Percentiles rank a stretch among this genome's conserved stretches.
phyloP scores from a whole-genome alignment of 805 yeast species.

The Candida adriatica region DNA sequence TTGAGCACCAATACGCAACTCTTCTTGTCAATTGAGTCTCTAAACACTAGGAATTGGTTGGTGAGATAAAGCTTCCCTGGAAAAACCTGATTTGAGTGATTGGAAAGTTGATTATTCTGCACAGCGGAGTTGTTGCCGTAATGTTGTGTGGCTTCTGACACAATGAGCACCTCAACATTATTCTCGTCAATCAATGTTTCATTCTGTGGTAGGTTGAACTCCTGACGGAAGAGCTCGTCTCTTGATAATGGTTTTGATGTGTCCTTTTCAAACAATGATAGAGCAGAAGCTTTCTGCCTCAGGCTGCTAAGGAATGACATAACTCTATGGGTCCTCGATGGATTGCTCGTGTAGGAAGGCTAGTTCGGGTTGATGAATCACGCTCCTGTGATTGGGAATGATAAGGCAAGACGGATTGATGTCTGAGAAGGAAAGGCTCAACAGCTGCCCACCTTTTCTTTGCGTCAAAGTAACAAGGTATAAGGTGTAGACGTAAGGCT shows the following conservation, averaged over 20 bases:
- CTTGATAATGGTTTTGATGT: conserved; percentile 23
- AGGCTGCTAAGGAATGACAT: conserved; percentile 43
- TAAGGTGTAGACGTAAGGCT: too few relatives aligned
- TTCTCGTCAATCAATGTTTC: conserved; percentile 62
- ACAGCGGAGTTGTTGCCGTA: conserved; percentile 4
- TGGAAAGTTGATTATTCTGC: conserved; percentile 9
- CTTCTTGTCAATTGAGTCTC: conserved; percentile 60
- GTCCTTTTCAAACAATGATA: conserved; percentile 34
- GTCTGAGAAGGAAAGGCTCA: too few relatives aligned
- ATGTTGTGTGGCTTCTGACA: conserved; percentile 14
- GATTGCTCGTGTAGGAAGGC: neutral
- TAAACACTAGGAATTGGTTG: conserved; percentile 67
- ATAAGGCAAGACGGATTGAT: too few relatives aligned
- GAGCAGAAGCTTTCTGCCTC: conserved; percentile 39
- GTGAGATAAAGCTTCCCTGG: conserved; percentile 70
- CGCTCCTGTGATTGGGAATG: too few relatives aligned
- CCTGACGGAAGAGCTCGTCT: conserved; percentile 64
- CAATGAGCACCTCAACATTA: conserved; percentile 52
- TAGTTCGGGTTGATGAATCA: too few relatives aligned
- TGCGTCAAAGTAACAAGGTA: too few relatives aligned
- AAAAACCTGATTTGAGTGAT: conserved; percentile 30
- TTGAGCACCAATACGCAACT: conserved; percentile 67
- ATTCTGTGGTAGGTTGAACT: conserved; percentile 63
- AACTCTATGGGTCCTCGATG: neutral
- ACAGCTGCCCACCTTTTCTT: too few relatives aligned